phyloP scores from a whole-genome alignment of 108 stramenopile species.

The Phaeodactylum tricornutum region DNA sequence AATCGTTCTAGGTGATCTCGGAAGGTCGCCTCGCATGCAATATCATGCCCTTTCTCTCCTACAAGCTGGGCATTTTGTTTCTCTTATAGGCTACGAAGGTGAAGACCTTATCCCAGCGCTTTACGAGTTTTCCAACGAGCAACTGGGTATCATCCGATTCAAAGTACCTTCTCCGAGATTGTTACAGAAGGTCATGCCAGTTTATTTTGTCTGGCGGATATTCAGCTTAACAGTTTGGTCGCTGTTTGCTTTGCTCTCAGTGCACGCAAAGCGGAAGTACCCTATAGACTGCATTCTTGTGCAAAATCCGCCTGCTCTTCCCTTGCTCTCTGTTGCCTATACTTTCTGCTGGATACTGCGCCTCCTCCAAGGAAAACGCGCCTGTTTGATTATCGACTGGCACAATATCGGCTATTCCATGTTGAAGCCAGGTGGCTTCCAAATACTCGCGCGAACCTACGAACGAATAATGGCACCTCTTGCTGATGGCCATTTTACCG shows the following conservation, averaged over 20 bases:
- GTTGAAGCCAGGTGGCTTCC: conserved; percentile 32
- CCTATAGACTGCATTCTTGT: conserved; percentile 77
- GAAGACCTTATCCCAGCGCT: conserved; percentile 40
- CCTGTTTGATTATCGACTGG: conserved; percentile 90
- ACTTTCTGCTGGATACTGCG: conserved; percentile 31
- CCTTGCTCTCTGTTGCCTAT: conserved; percentile 60
- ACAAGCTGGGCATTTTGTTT: conserved; percentile 50
- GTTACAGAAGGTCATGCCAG: neutral
- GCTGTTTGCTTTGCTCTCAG: neutral
- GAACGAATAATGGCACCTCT: conserved; percentile 67
- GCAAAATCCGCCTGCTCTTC: conserved; percentile 97
- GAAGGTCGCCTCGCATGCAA: conserved; percentile 97
- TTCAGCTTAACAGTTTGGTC: conserved; percentile 1
- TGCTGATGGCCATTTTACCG: conserved; percentile 85
- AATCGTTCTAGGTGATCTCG: conserved; percentile 77
- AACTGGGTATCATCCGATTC: conserved; percentile 3
- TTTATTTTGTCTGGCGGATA: conserved; percentile 2
- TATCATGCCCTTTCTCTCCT: conserved; percentile 92
- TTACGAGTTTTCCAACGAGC: too few species aligned
- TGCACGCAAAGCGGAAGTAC: neutral
- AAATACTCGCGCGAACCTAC: conserved; percentile 35
- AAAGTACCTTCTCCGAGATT: neutral
- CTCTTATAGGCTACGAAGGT: conserved; percentile 65
- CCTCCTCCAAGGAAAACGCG: conserved; percentile 17
- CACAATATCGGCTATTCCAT: conserved; percentile 98